Evolutionary conservation across 169 alveolate genomes (phyloP).

Genomic region (Plasmodium billcollinsi): DNA sequence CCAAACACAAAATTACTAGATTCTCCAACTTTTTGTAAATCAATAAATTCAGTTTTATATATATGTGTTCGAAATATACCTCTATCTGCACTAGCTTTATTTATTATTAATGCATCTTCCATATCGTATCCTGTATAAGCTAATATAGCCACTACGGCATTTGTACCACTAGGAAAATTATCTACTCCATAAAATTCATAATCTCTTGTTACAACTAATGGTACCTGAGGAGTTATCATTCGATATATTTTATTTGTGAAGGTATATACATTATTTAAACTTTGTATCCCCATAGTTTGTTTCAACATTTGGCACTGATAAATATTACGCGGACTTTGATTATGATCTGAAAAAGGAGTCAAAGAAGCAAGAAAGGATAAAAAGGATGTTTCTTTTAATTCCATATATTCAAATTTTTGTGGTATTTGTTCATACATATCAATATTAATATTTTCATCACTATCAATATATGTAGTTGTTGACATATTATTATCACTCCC

Average conservation of each 20-base stretch:
- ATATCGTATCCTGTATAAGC: conserved; percentile 99
- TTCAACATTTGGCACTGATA: conserved; percentile 99
- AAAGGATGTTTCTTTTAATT: conserved; percentile 95
- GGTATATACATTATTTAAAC: conserved; percentile 95
- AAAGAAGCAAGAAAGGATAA: conserved; percentile 97
- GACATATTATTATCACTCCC: conserved; percentile 12
- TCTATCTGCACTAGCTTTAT: conserved; percentile 98
- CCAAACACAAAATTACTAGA: conserved; percentile 45
- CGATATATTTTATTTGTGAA: conserved; percentile 96
- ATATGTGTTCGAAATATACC: conserved; percentile 99
- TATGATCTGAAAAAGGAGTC: conserved; percentile 99
- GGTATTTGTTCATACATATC: conserved; percentile 86
- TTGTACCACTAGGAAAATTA: conserved; percentile 98
- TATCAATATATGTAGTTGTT: conserved; percentile 56
- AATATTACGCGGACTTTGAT: conserved; percentile 99
- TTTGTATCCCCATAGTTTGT: conserved; percentile 99
- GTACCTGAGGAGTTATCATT: conserved; percentile 97
- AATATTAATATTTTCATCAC: conserved; percentile 68
- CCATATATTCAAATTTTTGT: conserved; percentile 94
- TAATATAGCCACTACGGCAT: conserved; percentile 99
- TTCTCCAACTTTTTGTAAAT: conserved; percentile 74
- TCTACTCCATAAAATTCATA: conserved; percentile 95
- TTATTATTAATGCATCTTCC: conserved; percentile 99
- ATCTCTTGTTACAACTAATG: conserved; percentile 96
- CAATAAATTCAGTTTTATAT: conserved; percentile 94